Conservation (phyloP, 257 asterid genomes). For the Coffea canephora region DNA sequence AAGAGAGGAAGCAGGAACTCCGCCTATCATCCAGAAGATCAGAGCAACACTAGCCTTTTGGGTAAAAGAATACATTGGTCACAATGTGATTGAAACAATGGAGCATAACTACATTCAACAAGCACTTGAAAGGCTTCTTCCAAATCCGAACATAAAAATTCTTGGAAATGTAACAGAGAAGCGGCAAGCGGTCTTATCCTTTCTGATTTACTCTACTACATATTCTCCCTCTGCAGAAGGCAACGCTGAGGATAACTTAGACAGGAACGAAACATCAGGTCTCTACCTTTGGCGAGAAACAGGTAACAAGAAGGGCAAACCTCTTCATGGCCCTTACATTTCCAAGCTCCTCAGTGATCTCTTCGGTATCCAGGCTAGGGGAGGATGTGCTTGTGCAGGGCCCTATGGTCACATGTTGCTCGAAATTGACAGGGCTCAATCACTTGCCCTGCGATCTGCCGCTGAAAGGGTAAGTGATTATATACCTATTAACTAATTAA, state of each 20-base stretch:
- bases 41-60: constrained; percentile 66
- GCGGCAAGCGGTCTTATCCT: constrained; percentile 60
- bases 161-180: constrained; percentile 52
- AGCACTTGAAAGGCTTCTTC: constrained; percentile 44
- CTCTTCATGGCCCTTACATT: constrained; percentile 60
- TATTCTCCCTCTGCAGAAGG: constrained; percentile 10
- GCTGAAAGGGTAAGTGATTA: constrained; percentile 38
- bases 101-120: constrained; percentile 39
- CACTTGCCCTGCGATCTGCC: constrained; percentile 40
- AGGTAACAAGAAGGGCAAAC: constrained; percentile 31
- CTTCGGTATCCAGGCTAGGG: constrained; percentile 76
- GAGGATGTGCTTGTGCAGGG: constrained; percentile 76
- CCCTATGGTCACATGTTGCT: constrained; percentile 67
- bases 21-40: constrained; percentile 55
- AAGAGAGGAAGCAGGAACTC: constrained; percentile 83
- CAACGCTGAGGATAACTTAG: background rate
- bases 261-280: background rate
- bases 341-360: constrained; percentile 73
- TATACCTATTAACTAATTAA: background rate
- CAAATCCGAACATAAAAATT: constrained; percentile 36
- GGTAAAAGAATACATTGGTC: constrained; percentile 58
- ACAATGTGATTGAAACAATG: constrained; percentile 26
- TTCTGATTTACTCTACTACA: constrained; percentile 42
- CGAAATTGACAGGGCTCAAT: constrained; percentile 33
- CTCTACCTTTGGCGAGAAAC: constrained; percentile 35